Percentiles rank a stretch among this genome's conserved stretches.
phyloP scores from a whole-genome alignment of 768 basidiomycete genomes.

The Neoboletus magnificus region DNA sequence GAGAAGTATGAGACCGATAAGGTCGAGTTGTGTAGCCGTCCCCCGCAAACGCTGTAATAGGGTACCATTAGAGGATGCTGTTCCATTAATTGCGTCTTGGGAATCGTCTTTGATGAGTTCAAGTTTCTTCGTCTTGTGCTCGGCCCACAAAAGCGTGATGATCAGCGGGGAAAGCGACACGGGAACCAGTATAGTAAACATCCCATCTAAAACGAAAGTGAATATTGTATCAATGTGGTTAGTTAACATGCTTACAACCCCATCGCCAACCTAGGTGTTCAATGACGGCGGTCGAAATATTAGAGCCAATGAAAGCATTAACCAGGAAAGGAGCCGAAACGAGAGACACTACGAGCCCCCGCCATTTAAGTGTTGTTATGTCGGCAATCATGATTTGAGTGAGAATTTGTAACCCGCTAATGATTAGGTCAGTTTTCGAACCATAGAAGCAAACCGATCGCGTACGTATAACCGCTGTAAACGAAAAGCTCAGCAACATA shows the following conservation, averaged over 20 bases:
- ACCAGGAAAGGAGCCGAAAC: conserved; percentile 53
- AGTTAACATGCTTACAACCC: conserved; percentile 50
- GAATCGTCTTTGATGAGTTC: conserved; percentile 19
- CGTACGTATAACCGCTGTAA: conserved; percentile 58
- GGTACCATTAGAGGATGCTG: neutral
- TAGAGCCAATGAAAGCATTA: conserved; percentile 65
- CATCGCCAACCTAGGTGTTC: conserved; percentile 59
- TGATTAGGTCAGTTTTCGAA: neutral
- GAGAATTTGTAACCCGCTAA: conserved; percentile 57
- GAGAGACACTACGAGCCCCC: conserved; percentile 48
- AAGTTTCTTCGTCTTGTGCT: conserved; percentile 43
- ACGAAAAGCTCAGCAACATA: conserved; percentile 20
- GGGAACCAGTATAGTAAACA: conserved; percentile 58
- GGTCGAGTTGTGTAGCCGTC: conserved; percentile 40
- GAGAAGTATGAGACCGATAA: conserved; percentile 50
- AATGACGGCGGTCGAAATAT: conserved; percentile 46
- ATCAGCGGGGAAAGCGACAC: conserved; percentile 50
- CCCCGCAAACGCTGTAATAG: conserved; percentile 12
- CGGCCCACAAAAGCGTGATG: conserved; percentile 52
- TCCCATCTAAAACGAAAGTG: conserved; percentile 39
- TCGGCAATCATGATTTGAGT: conserved; percentile 65
- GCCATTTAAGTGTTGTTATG: conserved; percentile 55
- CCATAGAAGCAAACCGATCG: conserved; percentile 2
- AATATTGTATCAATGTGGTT: neutral
- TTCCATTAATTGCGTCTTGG: neutral